phyloP scores from a whole-genome alignment of 2,329 filamentous ascomycete species.

The Colletotrichum sp. region DNA sequence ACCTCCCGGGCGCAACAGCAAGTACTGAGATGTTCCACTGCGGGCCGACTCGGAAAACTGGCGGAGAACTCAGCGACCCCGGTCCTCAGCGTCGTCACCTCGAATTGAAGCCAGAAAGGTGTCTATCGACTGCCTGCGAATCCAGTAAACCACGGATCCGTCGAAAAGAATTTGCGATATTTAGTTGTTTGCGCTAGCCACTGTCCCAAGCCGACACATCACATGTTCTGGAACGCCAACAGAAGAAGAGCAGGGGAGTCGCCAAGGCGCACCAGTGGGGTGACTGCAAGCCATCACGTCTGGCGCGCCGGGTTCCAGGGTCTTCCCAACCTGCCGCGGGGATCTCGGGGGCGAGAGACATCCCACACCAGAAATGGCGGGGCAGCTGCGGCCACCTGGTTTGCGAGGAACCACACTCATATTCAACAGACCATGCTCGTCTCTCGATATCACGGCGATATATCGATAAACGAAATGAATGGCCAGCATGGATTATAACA shows the following conservation, averaged over 20 bases:
- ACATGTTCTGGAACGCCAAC: neutral
- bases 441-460: neutral
- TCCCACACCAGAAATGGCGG: neutral
- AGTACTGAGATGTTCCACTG: neutral
- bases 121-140: neutral
- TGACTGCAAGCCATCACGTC: neutral
- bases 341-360: conserved; percentile 17
- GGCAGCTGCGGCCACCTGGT: neutral
- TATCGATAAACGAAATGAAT: neutral
- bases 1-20: neutral
- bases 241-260: neutral
- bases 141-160: neutral
- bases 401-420: neutral
- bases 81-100: neutral
- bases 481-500: neutral
- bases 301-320: conserved; percentile 2
- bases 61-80: conserved; percentile 5
- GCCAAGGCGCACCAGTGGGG: conserved; percentile 7
- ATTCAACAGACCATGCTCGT: neutral
- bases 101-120: neutral
- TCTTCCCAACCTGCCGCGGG: neutral
- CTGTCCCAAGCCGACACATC: neutral
- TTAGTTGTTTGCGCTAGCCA: neutral
- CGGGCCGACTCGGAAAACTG: conserved; percentile 8
- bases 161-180: neutral